Base-by-base conservation (phyloP, 2,329 filamentous ascomycete species). In the Lecanoromycetidae sp. region DNA sequence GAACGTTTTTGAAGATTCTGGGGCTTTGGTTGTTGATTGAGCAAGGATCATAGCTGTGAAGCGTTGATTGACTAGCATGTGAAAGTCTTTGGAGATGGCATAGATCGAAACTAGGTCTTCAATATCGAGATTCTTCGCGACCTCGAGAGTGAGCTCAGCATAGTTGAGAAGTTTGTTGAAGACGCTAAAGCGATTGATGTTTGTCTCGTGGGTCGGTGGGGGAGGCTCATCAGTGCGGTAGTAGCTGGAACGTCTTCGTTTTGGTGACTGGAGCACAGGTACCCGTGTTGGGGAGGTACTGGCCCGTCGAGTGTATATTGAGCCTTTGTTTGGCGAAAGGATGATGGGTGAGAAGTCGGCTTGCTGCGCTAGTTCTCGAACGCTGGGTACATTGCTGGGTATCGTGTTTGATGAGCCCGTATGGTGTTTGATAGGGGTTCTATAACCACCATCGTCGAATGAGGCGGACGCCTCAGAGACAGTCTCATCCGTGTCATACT, bases 61-160 rank as follows among this genome's bases (percentile, higher is more conserved):
- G 54, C 80, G 69, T 43, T 67, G 65, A 58, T 81, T 74, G 57
- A 85, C 61, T 23, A 77, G 67, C 39, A 65, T 60, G 57, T 86
- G 74, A 58, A 84, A 81, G 29, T 72, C 67, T 46, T 69, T 75
- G 60, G 76, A 82, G 54, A 78, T 74, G 54, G 72, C 67, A 66
- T 83, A 86, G 27, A 87, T 69, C 36, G 66, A 71, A 50, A 87
- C 60, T 5, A 87, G 66, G 44, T 80, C 77, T 12, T 64, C 57
- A 0, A 76, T 63, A 6, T 62, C 59, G 17, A 86, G 69, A 49
- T 74, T 67, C 53, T 70, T 69, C 49, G 73, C 71, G 6, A 84
- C 57, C 40, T 72, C 65, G 38, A 79, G 65, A 36, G 72, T 62
- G 3, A 85, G 62, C 19, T 52, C 51, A 12, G 48, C 53, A 48